Conservation (phyloP, 805 yeast genomes). For the Lipomyces sp. region DNA sequence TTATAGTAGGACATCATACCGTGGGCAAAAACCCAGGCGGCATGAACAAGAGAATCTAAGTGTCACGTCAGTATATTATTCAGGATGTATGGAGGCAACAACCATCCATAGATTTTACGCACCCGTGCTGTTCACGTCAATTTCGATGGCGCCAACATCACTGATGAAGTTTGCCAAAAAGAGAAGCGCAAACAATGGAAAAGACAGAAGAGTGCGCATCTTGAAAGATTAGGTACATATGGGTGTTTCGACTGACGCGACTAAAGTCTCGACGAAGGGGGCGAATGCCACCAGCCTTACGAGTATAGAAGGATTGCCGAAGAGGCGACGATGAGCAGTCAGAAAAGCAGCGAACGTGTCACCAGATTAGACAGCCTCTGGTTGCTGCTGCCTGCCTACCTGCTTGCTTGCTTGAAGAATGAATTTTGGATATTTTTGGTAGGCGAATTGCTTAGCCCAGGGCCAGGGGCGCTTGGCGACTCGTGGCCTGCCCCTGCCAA, state of each 20-base stretch:
- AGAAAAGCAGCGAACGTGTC: no score
- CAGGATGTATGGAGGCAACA: neutral
- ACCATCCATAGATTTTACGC: neutral
- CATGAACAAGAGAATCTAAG: conserved; percentile 53
- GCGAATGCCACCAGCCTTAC: no score
- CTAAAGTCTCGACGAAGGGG: neutral
- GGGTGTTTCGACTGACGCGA: neutral
- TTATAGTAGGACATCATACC: conserved; percentile 75
- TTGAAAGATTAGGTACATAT: neutral
- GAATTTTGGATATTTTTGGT: neutral
- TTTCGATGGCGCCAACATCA: neutral
- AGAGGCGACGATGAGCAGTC: no score
- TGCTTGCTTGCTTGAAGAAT: neutral
- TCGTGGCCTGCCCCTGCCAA: neutral
- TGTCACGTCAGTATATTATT: conserved; percentile 2
- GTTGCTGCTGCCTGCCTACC: no score
- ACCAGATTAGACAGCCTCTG: no score
- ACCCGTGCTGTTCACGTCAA: conserved; percentile 3
- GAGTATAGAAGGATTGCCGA: no score
- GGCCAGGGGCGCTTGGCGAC: neutral
- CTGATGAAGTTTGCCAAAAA: neutral
- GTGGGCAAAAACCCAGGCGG: conserved; percentile 56
- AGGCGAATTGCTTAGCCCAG: no score
- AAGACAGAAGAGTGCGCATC: neutral
- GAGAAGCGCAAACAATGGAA: neutral